A percentile compares a stretch with the other conserved stretches of the same genome.
Evolutionary conservation across 768 basidiomycete species (phyloP).

Genomic region (Grammothele lineata): DNA sequence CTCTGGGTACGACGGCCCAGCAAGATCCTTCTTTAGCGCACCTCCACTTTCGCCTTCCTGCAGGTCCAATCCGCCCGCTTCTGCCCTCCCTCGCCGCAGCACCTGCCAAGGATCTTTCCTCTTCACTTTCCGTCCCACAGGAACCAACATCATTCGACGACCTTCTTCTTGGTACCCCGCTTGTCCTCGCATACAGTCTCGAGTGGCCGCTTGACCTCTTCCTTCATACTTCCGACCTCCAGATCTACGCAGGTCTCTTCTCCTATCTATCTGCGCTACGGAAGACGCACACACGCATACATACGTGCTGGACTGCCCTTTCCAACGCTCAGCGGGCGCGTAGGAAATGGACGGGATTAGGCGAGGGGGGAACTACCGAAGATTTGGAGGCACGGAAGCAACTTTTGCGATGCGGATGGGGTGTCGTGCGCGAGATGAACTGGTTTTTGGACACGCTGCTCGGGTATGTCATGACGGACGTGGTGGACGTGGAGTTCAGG

Average conservation of each 20-base stretch:
- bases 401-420: constrained; percentile 80
- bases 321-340: constrained; percentile 84
- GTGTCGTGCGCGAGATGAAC: constrained; percentile 80
- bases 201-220: constrained; percentile 91
- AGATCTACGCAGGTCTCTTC: constrained; percentile 73
- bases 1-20: constrained; percentile 84
- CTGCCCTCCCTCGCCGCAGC: constrained; percentile 61
- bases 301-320: constrained; percentile 79
- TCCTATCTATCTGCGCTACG: constrained; percentile 80
- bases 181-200: constrained; percentile 65
- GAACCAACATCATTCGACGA: constrained; percentile 61
- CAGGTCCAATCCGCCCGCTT: constrained; percentile 77
- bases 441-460: constrained; percentile 87
- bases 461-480: constrained; percentile 87
- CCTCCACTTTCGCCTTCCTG: constrained; percentile 73
- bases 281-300: constrained; percentile 77
- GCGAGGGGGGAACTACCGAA: constrained; percentile 78
- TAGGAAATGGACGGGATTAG: constrained; percentile 80
- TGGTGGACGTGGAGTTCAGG: constrained; percentile 79
- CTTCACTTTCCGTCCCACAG: constrained; percentile 32
- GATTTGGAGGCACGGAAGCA: constrained; percentile 61
- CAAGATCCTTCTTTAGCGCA: constrained; percentile 73
- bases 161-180: constrained; percentile 74
- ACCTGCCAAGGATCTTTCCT: constrained; percentile 32
- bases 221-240: constrained; percentile 69